These are phyloP conservation scores for Pyrenochaeta sp. DNA, from an alignment of 2,329 filamentous ascomycete genomes.

Conservation along the genomic window DNA sequence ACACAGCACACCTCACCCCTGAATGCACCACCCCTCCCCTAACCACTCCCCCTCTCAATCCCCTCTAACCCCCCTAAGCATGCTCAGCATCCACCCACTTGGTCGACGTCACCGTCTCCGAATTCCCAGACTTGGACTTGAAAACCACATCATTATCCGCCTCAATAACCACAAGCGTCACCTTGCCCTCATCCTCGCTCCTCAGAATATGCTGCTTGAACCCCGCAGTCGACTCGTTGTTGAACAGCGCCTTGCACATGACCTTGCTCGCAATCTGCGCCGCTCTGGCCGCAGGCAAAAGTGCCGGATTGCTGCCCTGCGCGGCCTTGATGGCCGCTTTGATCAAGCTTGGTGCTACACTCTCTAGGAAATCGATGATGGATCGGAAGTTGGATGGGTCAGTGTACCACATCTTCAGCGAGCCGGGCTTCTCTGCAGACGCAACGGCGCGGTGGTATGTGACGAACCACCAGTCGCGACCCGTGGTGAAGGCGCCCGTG, in stretches of 20 bases:
- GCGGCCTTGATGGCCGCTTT: constrained; percentile 8
- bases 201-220: constrained; percentile 17
- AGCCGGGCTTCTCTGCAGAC: constrained; percentile 1
- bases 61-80: no score
- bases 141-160: constrained; percentile 13
- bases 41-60: no score
- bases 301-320: constrained; percentile 5
- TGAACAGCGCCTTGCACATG: constrained; percentile 16
- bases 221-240: constrained; percentile 9
- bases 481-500: constrained; percentile 9
- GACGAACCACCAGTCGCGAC: constrained; percentile 15
- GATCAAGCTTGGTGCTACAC: constrained; percentile 6
- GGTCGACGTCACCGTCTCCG: constrained; percentile 5
- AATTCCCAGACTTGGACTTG: constrained; percentile 8
- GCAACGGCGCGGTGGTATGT: constrained; percentile 11
- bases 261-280: constrained; percentile 10
- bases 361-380: constrained; percentile 13
- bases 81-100: background rate
- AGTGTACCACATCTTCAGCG: constrained; percentile 12
- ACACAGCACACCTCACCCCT: no score
- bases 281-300: constrained; percentile 6
- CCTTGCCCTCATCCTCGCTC: constrained; percentile 4
- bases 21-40: no score
- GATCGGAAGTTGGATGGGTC: constrained; percentile 10
- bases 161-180: constrained; percentile 11